Evolutionary conservation across 805 yeast species (phyloP).

Genomic region (Saturnispora mendoncae): DNA sequence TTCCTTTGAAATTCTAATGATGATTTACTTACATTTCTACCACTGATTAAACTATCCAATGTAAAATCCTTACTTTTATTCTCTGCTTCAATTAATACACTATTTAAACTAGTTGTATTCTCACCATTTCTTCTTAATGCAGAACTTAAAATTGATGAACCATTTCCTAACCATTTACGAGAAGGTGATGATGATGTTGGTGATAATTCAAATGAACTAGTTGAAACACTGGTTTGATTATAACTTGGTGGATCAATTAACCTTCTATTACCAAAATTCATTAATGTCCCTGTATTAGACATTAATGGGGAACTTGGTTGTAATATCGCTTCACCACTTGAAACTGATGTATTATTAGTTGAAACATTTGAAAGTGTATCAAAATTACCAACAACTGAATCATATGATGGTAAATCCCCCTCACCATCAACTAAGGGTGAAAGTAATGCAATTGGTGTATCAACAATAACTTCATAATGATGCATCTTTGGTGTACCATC

Average conservation of each 20-base stretch:
- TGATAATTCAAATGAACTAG: constrained; percentile 1
- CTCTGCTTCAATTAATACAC: not conserved
- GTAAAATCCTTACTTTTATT: no score
- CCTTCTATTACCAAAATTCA: not conserved
- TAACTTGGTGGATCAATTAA: constrained; percentile 2
- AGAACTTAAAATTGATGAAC: constrained; percentile 3
- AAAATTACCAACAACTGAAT: constrained; percentile 22
- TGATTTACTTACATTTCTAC: constrained; percentile 21
- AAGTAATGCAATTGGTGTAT: constrained; percentile 58
- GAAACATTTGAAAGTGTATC: constrained; percentile 9
- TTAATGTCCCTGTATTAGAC: constrained; percentile 9
- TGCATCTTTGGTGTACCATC: constrained; percentile 41
- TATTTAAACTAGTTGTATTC: not conserved
- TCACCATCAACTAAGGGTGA: constrained; percentile 31
- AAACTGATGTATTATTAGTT: not conserved
- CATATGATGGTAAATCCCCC: constrained; percentile 34
- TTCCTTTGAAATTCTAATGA: constrained; percentile 16
- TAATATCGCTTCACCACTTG: constrained; percentile 34
- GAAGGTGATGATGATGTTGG: not conserved
- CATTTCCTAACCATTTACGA: constrained; percentile 11
- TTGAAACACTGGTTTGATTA: not conserved
- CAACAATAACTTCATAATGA: constrained; percentile 74
- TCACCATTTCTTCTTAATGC: not conserved
- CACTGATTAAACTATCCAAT: no score
- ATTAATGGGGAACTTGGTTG: constrained; percentile 39